These are phyloP conservation scores for Nothomitra cinnamomea DNA, from an alignment of 2,329 filamentous ascomycete genomes.

Conservation along the genomic window DNA sequence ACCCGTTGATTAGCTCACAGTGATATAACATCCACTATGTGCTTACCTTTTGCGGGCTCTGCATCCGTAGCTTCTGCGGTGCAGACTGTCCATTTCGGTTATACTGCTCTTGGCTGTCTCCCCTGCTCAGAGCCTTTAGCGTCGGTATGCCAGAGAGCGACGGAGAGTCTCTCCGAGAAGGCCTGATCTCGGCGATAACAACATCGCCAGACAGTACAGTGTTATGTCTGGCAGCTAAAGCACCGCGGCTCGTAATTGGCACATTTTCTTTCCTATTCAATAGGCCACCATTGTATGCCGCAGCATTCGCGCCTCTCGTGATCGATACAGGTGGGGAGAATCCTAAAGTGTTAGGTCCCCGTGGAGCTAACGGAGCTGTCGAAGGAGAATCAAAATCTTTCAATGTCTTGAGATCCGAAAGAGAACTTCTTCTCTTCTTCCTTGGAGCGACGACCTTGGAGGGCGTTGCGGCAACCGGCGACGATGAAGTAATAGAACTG, in stretches of 20 bases:
- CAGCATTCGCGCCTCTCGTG: conserved; percentile 15
- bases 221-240: conserved; percentile 4
- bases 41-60: conserved; percentile 40
- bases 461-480: conserved; percentile 11
- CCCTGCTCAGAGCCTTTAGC: conserved; percentile 11
- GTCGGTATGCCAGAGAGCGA: conserved; percentile 8
- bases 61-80: conserved; percentile 51
- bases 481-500: background rate
- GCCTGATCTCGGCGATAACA: conserved; percentile 23
- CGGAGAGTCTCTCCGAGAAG: conserved; percentile 15
- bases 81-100: conserved; percentile 21
- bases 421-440: conserved; percentile 77
- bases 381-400: conserved; percentile 19
- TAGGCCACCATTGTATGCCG: background rate
- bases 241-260: background rate
- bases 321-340: conserved; percentile 13
- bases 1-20: conserved; percentile 1
- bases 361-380: conserved; percentile 28
- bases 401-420: conserved; percentile 57
- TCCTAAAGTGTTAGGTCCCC: conserved; percentile 19
- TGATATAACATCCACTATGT: background rate
- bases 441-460: conserved; percentile 26
- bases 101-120: conserved; percentile 15
- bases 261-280: conserved; percentile 2
- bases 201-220: background rate